These are phyloP conservation scores for Phytophthora litchii DNA, from an alignment of 352 stramenopile genomes.

Conservation along the genomic window DNA sequence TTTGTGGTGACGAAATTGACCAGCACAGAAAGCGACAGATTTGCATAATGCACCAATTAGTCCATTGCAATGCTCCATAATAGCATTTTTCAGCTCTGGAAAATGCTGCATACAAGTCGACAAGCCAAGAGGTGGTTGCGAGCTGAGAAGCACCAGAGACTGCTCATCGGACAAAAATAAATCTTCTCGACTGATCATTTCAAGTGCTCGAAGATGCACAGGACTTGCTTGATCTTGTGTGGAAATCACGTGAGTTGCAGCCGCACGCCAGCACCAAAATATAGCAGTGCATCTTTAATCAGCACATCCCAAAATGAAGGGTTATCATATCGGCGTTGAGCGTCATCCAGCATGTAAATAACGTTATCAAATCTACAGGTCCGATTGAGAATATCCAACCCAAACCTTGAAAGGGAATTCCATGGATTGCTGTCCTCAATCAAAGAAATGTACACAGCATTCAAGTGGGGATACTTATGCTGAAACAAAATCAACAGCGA, in stretches of 20 bases:
- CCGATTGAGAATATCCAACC: no score
- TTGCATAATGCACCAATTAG: constrained; percentile 9
- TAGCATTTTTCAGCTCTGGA: constrained; percentile 7
- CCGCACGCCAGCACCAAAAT: no score
- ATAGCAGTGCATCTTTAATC: no score
- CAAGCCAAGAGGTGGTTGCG: constrained; percentile 3
- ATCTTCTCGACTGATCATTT: constrained; percentile 10
- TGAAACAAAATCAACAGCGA: constrained; percentile 7
- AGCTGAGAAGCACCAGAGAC: background rate
- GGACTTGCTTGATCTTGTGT: background rate
- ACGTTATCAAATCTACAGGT: no score
- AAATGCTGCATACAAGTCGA: constrained; percentile 6
- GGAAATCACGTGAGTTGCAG: constrained; percentile 10
- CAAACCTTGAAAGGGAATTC: no score
- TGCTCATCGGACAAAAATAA: constrained; percentile 9
- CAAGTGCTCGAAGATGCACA: constrained; percentile 7
- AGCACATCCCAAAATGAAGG: no score
- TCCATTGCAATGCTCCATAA: constrained; percentile 12
- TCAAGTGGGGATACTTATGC: no score
- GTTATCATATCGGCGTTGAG: no score
- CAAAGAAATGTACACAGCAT: no score
- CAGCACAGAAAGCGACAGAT: constrained; percentile 10
- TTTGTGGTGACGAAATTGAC: constrained; percentile 7
- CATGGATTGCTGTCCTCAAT: no score
- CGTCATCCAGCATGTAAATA: no score